Conservation (phyloP, 164 flowering plant species). For the Vitis rupestris region DNA sequence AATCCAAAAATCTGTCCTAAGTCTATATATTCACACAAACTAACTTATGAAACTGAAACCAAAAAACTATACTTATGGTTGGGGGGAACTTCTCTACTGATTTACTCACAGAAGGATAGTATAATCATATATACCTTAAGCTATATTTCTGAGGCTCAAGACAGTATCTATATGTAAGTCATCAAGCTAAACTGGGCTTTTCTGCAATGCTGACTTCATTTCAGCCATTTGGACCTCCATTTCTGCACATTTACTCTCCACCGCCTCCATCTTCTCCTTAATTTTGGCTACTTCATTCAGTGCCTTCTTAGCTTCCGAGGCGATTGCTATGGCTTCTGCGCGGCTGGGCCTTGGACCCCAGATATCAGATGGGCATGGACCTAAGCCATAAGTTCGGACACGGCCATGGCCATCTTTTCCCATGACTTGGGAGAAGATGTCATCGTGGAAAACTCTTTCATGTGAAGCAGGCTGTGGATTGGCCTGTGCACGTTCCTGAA, state of each 20-base stretch:
- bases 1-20: too few relatives aligned
- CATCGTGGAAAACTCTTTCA: constrained; percentile 2
- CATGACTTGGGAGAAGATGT: constrained; percentile 22
- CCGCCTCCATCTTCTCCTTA: constrained; percentile 16
- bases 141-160: too few relatives aligned
- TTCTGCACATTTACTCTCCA: constrained; percentile 16
- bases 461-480: background rate
- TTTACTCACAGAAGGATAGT: too few relatives aligned
- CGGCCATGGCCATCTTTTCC: constrained; percentile 17
- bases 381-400: constrained; percentile 12
- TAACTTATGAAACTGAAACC: too few relatives aligned
- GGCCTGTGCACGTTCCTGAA: constrained; percentile 13
- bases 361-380: constrained; percentile 7
- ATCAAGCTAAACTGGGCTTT: background rate
- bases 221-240: constrained; percentile 13
- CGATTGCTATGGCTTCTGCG: constrained; percentile 5
- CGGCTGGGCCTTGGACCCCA: constrained; percentile 5
- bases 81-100: too few relatives aligned
- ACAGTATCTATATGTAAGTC: background rate
- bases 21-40: too few relatives aligned
- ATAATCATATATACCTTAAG: too few relatives aligned
- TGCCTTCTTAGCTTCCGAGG: constrained; percentile 11
- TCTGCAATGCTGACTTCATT: constrained; percentile 13
- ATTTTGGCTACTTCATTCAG: constrained; percentile 13
- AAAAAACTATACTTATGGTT: too few relatives aligned